phyloP scores from a whole-genome alignment of 805 yeast species.

The Nakazawaea ernobii region DNA sequence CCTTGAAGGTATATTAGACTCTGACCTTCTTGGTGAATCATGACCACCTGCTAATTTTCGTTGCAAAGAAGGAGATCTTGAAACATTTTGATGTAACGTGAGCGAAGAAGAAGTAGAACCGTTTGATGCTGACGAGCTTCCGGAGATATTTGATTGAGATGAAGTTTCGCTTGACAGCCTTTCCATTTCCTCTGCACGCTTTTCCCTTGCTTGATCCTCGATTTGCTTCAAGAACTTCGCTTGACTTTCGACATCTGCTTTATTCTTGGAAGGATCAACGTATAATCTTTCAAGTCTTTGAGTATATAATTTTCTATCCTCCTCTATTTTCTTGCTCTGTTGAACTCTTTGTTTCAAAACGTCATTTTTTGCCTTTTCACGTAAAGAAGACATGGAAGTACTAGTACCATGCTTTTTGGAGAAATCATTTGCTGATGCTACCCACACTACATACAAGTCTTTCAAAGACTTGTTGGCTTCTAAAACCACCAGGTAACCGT shows the following conservation, averaged over 20 bases:
- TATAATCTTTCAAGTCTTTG: constrained; percentile 19
- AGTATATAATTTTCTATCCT: constrained; percentile 1
- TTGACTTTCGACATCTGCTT: constrained; percentile 20
- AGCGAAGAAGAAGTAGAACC: constrained; percentile 12
- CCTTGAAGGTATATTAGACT: not conserved
- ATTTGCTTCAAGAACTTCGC: constrained; percentile 19
- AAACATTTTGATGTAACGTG: not conserved
- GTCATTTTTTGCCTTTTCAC: constrained; percentile 11
- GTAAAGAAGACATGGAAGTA: constrained; percentile 9
- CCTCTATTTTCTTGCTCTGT: not conserved
- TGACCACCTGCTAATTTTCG: not conserved
- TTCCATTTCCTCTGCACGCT: constrained; percentile 20
- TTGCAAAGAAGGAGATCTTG: constrained; percentile 4
- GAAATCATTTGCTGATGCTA: constrained; percentile 35
- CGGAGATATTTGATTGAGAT: constrained; percentile 12
- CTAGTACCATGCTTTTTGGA: constrained; percentile 25
- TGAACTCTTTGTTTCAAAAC: constrained; percentile 6
- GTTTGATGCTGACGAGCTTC: constrained; percentile 14
- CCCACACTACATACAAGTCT: constrained; percentile 37
- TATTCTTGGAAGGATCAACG: constrained; percentile 19
- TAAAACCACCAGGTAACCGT: constrained; percentile 28
- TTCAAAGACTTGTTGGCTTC: constrained; percentile 26
- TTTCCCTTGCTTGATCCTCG: constrained; percentile 20
- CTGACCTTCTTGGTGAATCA: not conserved
- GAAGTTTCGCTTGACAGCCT: constrained; percentile 9